Base-by-base conservation (phyloP, 306 rosid genomes). In the Gastrolobium bilobum region DNA sequence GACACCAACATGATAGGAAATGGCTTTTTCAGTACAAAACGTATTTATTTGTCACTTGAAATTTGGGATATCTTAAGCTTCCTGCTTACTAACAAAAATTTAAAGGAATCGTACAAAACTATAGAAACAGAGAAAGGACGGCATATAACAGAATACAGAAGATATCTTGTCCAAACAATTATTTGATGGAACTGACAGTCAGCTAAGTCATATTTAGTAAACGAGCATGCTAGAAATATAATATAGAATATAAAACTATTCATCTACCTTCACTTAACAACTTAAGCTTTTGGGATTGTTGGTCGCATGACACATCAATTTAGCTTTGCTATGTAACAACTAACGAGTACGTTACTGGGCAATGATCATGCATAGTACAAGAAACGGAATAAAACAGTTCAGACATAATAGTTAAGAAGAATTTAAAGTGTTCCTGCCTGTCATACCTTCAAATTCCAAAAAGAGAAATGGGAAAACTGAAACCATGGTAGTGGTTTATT, bases 391-490 rank as follows among this genome's bases (percentile, higher is more conserved):
- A 60, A 52, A 82, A 8, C 57, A 62, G 48, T 67, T 14, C 35
- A 81, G 37, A 78, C 34, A 10, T 47, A 29, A 59, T 52, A 70
- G 77, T 43, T 63, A 31, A 54, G 29, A 71, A 46, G 66, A 71
- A 71, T 56, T 35, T n/a, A 46, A 52, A 31, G 52, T 53, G 68
- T 13, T 9, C 59, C 67, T 15, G 11, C 57, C 26, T 59, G 42
- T 54, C 52, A 60, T 69, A 26, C 56, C 68, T 67, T 80, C 20
- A 30, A 73, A 67, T 66, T 68, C 62, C 61, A 76, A 69, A 39
- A 53, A 26, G 35, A 37, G 75, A 48, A 47, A 68, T 20, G 47
- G 71, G 75, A 79, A 68, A 72, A 47, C 34, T 34, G 43, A 68
- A 80, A 71, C 61, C 6, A 33, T 42, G 14, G 30, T 11, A 61